Evolutionary conservation across 2,329 filamentous ascomycete species (phyloP), one percentile per base, ranked within the genome.

Genomic region (Venturia nashicola): DNA sequence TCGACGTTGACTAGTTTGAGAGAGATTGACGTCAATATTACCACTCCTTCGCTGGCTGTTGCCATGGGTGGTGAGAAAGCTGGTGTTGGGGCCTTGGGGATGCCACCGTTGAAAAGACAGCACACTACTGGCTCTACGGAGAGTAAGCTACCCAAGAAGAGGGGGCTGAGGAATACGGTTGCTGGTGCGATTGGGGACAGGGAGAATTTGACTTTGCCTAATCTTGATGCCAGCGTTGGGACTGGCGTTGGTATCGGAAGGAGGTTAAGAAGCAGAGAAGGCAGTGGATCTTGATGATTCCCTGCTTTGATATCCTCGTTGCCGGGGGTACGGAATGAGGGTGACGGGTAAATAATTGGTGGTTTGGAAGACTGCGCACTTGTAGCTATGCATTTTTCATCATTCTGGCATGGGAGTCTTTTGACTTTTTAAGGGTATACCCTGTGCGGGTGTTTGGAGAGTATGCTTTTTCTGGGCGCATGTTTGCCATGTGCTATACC

Each of bases 1-100:
- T 66, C 65, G 20, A 62, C 67, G 40, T 64, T 60, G 61, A 64
- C 68, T 65, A 71, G 76, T 64, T 71, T 80, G 20, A 74, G 78
- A 62, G 78, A 80, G 67, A 71, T 80, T n/a, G 78, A 80, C 68
- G 73, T 78, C 74, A 81, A 80, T 65, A 69, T 75, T 60, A 60
- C 67, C 57, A 65, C 66, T 61, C 66, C 64, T 62, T 69, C 68
- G 59, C 71, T 71, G 60, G 67, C 71, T 14, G 70, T 71, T 44
- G 69, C 72, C 32, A 70, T 70, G 65, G 71, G 75, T 63, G 66
- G 69, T 48, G 74, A 72, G 60, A 68, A 69, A 32, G 71, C 70
- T 16, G 72, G 73, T 63, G 42, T 63, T 32, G 70, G 67, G 51
- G 67, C 69, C 39, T 68, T 67, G 60, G 46, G 46, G 20, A 68